Evolutionary conservation across 2,329 filamentous ascomycete genomes (phyloP).

Genomic region (Nemania sp.): DNA sequence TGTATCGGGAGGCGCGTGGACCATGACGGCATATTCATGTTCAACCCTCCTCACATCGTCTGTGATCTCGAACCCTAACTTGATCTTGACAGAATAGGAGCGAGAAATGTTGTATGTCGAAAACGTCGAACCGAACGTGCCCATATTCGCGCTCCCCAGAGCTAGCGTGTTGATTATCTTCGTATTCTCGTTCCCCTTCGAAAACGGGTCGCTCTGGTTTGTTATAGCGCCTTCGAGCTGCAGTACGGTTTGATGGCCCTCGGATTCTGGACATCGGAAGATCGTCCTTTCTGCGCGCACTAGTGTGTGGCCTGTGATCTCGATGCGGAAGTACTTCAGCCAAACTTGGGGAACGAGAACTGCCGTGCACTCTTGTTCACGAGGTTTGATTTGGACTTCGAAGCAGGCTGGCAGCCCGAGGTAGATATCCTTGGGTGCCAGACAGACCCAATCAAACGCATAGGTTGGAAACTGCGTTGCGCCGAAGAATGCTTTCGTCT

Average conservation of each 20-base stretch:
- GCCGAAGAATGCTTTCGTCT: slow-evolving; percentile 22
- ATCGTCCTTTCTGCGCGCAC: slow-evolving; percentile 7
- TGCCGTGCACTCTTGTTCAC: slow-evolving; percentile 14
- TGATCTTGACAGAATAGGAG: slow-evolving; percentile 6
- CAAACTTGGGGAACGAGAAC: slow-evolving; percentile 18
- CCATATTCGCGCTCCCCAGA: background rate
- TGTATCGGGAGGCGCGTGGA: slow-evolving; percentile 15
- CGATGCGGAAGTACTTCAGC: slow-evolving; percentile 11
- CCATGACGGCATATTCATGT: background rate
- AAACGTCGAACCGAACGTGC: slow-evolving; percentile 8
- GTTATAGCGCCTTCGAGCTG: background rate
- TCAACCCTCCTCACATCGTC: slow-evolving; percentile 1
- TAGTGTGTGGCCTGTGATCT: slow-evolving; percentile 5
- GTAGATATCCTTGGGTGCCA: slow-evolving; percentile 9
- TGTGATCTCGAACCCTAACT: slow-evolving; percentile 14
- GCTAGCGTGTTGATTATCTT: slow-evolving; percentile 15
- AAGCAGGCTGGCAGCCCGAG: slow-evolving; percentile 14
- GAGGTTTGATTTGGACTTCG: slow-evolving; percentile 17
- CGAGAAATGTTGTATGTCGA: slow-evolving; percentile 19
- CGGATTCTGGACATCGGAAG: background rate
- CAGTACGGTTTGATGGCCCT: slow-evolving; percentile 2
- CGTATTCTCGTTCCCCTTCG: slow-evolving; percentile 11
- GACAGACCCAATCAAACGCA: slow-evolving; percentile 25
- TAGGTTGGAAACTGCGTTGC: slow-evolving; percentile 19
- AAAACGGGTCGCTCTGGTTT: slow-evolving; percentile 14